These are phyloP conservation scores for Ogataea naganishii DNA, from an alignment of 805 yeast genomes.

Conservation along the genomic window DNA sequence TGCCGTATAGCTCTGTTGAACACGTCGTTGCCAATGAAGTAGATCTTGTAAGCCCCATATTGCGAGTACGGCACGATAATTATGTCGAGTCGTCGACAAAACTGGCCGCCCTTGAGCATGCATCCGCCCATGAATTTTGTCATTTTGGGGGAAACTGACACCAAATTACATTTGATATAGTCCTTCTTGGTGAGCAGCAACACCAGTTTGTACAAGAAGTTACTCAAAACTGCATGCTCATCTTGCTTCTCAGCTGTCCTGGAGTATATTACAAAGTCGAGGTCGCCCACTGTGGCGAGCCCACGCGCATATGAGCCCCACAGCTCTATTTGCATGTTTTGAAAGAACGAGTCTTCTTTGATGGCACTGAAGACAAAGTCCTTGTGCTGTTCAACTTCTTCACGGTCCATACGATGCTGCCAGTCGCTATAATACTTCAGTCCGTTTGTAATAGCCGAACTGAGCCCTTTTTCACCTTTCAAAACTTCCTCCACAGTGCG, in stretches of 20 bases:
- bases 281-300: slow-evolving; percentile 36
- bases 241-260: slow-evolving; percentile 19
- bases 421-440: slow-evolving; percentile 40
- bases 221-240: slow-evolving; percentile 6
- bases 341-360: slow-evolving; percentile 21
- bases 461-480: slow-evolving; percentile 9
- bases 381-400: slow-evolving; percentile 33
- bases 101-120: slow-evolving; percentile 15
- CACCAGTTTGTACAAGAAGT: slow-evolving; percentile 10
- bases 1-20: slow-evolving; percentile 40
- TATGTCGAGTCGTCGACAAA: slow-evolving; percentile 48
- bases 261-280: slow-evolving; percentile 40
- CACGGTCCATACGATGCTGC: slow-evolving; percentile 33
- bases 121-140: slow-evolving; percentile 29
- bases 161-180: slow-evolving; percentile 16
- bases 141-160: slow-evolving; percentile 10
- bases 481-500: slow-evolving; percentile 30
- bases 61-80: slow-evolving; percentile 35
- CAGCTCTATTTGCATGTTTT: slow-evolving; percentile 25
- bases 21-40: slow-evolving; percentile 46
- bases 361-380: slow-evolving; percentile 17
- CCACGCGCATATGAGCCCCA: slow-evolving; percentile 51
- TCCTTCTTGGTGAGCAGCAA: slow-evolving; percentile 4
- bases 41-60: slow-evolving; percentile 38
- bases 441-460: slow-evolving; percentile 24